Evolutionary conservation across 257 asterid species (phyloP).

Genomic region (Gardenia jasminoides): DNA sequence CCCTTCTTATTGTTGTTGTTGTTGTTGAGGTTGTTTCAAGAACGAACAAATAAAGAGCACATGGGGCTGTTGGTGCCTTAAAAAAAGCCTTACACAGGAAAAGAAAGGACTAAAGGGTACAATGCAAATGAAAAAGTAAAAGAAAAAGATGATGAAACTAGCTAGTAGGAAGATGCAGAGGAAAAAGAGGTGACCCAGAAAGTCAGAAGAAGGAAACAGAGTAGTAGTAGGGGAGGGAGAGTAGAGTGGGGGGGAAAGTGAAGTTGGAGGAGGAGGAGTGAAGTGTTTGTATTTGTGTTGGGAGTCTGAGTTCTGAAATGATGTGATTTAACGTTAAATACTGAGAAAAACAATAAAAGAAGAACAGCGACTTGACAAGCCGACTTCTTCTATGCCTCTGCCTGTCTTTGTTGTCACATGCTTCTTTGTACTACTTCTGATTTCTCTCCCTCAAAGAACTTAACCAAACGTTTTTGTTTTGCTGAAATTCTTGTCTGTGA

Average conservation of each 20-base stretch:
- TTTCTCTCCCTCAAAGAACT: not conserved
- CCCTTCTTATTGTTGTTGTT: not conserved
- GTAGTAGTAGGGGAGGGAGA: not conserved
- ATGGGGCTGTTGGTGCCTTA: conserved; percentile 17
- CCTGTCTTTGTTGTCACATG: conserved; percentile 22
- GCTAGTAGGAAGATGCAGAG: not conserved
- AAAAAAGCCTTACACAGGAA: not conserved
- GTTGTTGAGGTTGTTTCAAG: conserved; percentile 3
- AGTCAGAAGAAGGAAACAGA: not conserved
- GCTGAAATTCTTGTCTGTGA: too few species aligned
- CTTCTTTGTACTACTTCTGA: not conserved
- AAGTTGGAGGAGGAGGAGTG: not conserved
- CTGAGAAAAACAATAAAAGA: conserved; percentile 23
- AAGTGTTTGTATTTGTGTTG: conserved; percentile 4
- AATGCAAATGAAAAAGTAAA: not conserved
- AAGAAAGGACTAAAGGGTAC: conserved; percentile 1
- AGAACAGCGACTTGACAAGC: conserved; percentile 62
- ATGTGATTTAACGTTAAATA: conserved; percentile 56
- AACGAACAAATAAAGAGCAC: conserved; percentile 26
- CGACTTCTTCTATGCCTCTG: conserved; percentile 30
- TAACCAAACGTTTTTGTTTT: too few species aligned
- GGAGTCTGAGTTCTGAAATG: conserved; percentile 35
- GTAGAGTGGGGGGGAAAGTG: not conserved
- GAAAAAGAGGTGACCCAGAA: not conserved
- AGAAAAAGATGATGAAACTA: not conserved